Conservation (phyloP, 805 yeast species). For the Nakazawaea ambrosiae region DNA sequence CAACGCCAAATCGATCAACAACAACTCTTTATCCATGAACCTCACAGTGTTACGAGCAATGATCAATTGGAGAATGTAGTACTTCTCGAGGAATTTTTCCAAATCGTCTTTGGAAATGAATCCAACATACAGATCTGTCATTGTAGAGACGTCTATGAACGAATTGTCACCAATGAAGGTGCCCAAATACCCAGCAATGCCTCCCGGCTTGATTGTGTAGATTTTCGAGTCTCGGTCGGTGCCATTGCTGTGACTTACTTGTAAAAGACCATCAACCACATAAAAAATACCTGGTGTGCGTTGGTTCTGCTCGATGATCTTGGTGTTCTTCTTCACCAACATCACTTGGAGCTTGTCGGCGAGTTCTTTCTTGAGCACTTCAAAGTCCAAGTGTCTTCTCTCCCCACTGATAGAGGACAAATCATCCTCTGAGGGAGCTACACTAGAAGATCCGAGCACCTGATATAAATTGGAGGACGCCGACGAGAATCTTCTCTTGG, state of each 20-base stretch:
- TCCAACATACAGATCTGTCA: slow-evolving; percentile 60
- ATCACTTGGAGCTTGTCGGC: slow-evolving; percentile 53
- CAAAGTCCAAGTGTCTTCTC: slow-evolving; percentile 35
- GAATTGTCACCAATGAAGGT: slow-evolving; percentile 75
- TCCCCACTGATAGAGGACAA: not conserved
- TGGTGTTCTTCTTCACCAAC: slow-evolving; percentile 43
- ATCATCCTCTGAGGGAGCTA: slow-evolving; percentile 12
- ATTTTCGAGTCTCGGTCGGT: slow-evolving; percentile 31
- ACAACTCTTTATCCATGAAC: slow-evolving; percentile 58
- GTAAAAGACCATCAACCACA: slow-evolving; percentile 71
- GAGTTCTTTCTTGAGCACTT: slow-evolving; percentile 48
- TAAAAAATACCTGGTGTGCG: slow-evolving; percentile 71
- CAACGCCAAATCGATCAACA: slow-evolving; percentile 80
- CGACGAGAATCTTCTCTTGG: slow-evolving; percentile 1
- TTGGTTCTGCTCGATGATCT: slow-evolving; percentile 56
- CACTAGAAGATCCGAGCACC: not conserved
- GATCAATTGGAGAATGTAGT: slow-evolving; percentile 67
- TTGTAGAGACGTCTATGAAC: slow-evolving; percentile 61
- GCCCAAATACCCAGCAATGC: slow-evolving; percentile 82
- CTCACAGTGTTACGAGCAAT: slow-evolving; percentile 67
- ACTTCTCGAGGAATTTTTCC: slow-evolving; percentile 64
- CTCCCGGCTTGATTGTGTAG: slow-evolving; percentile 65
- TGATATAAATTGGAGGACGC: slow-evolving; percentile 1
- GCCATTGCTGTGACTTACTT: slow-evolving; percentile 41
- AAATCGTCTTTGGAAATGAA: slow-evolving; percentile 57